Conservation (phyloP, 2,329 filamentous ascomycete species). For the Cordyceps cateniannulata region DNA sequence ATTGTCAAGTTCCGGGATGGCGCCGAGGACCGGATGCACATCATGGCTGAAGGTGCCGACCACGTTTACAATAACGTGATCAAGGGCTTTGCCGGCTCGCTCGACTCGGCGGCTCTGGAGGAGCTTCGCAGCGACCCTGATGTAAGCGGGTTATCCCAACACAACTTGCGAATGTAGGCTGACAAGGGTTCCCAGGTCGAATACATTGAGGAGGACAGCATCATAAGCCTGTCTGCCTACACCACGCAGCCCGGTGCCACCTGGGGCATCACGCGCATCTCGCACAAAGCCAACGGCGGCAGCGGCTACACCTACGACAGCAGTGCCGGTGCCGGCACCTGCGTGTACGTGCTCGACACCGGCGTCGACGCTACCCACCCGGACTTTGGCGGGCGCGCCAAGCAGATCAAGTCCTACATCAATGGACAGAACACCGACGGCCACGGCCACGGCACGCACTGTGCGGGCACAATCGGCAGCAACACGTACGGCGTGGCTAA, state of each 20-base stretch:
- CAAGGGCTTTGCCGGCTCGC: constrained; percentile 20
- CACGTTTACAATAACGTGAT: constrained; percentile 20
- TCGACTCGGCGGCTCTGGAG: constrained; percentile 18
- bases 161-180: too few species aligned
- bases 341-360: constrained; percentile 40
- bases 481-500: constrained; percentile 40
- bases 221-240: constrained; percentile 44
- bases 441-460: constrained; percentile 43
- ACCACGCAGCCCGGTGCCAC: constrained; percentile 32
- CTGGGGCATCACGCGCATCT: constrained; percentile 36
- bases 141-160: constrained; percentile 11
- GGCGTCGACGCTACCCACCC: constrained; percentile 31
- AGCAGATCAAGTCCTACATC: constrained; percentile 31
- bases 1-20: constrained; percentile 25
- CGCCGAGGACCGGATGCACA: constrained; percentile 14
- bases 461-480: constrained; percentile 38
- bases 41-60: constrained; percentile 19
- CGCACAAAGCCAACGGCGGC: constrained; percentile 21
- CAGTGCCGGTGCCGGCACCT: constrained; percentile 32
- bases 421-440: constrained; percentile 31
- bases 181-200: too few species aligned
- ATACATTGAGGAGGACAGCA: constrained; percentile 35
- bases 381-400: constrained; percentile 37
- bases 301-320: constrained; percentile 31
- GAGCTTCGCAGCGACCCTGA: constrained; percentile 19